Base-by-base conservation (phyloP, 441 rosid species). In the Populus trichocarpa region DNA sequence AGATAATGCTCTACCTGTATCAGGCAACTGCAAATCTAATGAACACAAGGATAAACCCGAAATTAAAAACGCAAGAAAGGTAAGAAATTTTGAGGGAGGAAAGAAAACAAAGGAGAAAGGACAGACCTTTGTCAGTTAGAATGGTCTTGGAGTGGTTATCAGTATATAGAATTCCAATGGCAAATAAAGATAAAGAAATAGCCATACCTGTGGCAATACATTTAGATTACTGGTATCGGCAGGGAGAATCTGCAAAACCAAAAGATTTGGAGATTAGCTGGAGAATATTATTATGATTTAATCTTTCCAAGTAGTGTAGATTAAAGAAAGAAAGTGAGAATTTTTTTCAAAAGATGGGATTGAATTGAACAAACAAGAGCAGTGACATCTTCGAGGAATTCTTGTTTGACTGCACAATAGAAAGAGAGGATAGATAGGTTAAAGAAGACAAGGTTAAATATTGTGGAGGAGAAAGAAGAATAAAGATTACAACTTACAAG, bases 331-430 rank as follows among this genome's bases (percentile, higher is more conserved):
- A 46, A 46, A 4, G 53, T 46, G 16, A 42, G 36, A 33, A 38
- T 38, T 8, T 38, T 38, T 38, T 46, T 46, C 46, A 12, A 40
- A 40, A 40, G 46, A 40, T 40, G 46, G 46, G 46, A 40, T 40
- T 40, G 46, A 70, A 36, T 7, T 38, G 36, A 18, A 85, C 92
- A 74, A 36, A 93, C 98, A 78, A 89, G 79, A 72, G 95, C 77
- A 0, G 92, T 77, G 64, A 87, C 85, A 81, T 92, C 95, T 40
- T 93, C 93, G 33, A 89, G 80, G 78, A 91, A 89, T 25, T 90
- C 87, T 67, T 83, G 82, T 78, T 81, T 80, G 77, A 92, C 98
- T 90, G 88, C 85, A 79, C 57, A 84, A 70, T 67, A 12, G 6
- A 38, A 42, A n/a, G 70, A 53, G 69, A 46, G 42, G 63, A n/a